Evolutionary conservation across 2,329 filamentous ascomycete species (phyloP).

Genomic region (Colletotrichum navitas): DNA sequence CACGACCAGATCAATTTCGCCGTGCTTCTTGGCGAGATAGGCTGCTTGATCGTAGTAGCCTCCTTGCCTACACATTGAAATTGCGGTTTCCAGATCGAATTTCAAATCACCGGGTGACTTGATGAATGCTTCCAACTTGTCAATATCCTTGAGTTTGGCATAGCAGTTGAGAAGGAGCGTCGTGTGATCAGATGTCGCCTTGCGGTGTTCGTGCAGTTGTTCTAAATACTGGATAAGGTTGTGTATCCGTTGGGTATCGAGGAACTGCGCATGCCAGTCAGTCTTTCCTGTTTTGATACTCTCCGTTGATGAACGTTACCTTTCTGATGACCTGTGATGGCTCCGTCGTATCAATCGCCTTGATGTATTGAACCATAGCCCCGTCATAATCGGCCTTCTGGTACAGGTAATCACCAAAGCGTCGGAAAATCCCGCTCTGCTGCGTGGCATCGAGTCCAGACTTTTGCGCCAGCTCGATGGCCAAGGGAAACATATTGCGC

Average conservation of each 20-base stretch:
- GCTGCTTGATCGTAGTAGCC: constrained; percentile 98
- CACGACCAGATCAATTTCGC: constrained; percentile 92
- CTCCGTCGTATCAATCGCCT: constrained; percentile 95
- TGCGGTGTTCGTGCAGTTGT: constrained; percentile 93
- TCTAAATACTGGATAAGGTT: constrained; percentile 98
- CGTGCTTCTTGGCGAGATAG: constrained; percentile 93
- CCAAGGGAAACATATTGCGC: constrained; percentile 90
- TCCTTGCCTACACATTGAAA: constrained; percentile 96
- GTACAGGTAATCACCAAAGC: constrained; percentile 94
- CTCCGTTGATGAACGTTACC: constrained; percentile 57
- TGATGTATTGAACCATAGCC: constrained; percentile 98
- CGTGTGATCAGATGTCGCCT: constrained; percentile 94
- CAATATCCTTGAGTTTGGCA: constrained; percentile 96
- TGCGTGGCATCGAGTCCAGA: constrained; percentile 83
- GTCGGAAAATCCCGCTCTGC: constrained; percentile 92
- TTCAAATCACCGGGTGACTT: constrained; percentile 94
- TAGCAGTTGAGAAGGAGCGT: constrained; percentile 97
- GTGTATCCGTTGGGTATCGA: constrained; percentile 97
- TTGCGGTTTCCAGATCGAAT: constrained; percentile 97
- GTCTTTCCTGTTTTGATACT: constrained; percentile 15
- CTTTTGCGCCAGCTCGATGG: constrained; percentile 93
- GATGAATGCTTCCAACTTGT: constrained; percentile 96
- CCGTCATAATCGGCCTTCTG: constrained; percentile 96
- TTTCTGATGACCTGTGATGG: constrained; percentile 97
- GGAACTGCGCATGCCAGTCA: constrained; percentile 70